Evolutionary conservation across 805 yeast species (phyloP), one percentile per base, ranked within the genome.

Genomic region (Pichia rugopelliculosa): DNA sequence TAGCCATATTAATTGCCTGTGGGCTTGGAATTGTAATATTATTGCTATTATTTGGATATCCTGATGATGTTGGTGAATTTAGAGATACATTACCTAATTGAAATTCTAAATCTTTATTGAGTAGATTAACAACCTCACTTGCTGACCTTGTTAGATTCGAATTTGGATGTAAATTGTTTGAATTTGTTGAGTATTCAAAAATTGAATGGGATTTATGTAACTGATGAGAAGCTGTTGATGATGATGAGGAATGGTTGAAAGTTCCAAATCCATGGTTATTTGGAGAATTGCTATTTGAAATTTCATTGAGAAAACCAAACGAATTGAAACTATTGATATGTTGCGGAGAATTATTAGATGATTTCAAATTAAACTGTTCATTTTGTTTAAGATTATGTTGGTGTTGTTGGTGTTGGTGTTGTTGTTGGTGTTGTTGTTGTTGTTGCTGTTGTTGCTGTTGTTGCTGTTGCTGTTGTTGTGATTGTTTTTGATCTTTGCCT

Each of bases 31-130:
- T 33, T 13, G 13, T 11, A 5, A 6, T 22, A 4, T 24, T n/a
- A 20, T 34, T 33, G 10, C 13, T 38, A 36, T 20, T 22, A 21
- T 27, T 27, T 13, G 49, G 42, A 18, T 30, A 30, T 30, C 18
- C 10, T 6, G 34, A 30, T 8, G 34, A 11, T 2, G 38, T 13
- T 9, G 34, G 13, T n/a, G 46, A 37, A 27, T 44, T 48, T 24
- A 54, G 44, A 5, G 56, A 46, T 38, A 54, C 39, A 30, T 46
- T 48, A 23, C 50, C 43, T 33, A 54, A 36, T 36, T 51, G 55
- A 30, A 47, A 44, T 41, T 53, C 57, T 25, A 54, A 49, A 42
- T 54, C 55, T 25, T 51, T 53, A 42, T 54, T 55, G 12, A 54
- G 41, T 23, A 48, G 53, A 39, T 38, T 43, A 23, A 40, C 25